Base-by-base conservation (phyloP, 2,329 filamentous ascomycete species). In the Diaporthe sp. region DNA sequence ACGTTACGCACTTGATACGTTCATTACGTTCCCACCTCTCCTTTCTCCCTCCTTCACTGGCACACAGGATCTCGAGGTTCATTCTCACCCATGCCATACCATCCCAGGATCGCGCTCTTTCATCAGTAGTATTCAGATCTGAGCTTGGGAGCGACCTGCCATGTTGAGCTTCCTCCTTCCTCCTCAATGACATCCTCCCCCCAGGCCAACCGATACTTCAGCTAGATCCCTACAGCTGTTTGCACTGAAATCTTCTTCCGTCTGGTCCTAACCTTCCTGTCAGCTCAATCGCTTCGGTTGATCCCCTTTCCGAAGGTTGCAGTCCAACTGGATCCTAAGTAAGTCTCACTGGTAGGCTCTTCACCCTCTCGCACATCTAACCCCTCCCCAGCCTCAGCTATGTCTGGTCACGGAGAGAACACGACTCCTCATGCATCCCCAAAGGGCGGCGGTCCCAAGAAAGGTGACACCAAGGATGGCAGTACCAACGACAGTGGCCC, bases 331-430 rank as follows among this genome's bases (percentile, higher is more conserved):
- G 35, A 25, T 28, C 4, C 38, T 33, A 68, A 22, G 33, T 38
- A 40, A 68, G 64, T 10, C 47, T 8, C n/a, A 8, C 9, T 19
- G 7, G 15, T 30, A 28, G 17, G 19, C 33, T 13, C n/a, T 52
- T 38, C 4, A n/a, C n/a, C 13, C 22, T 28, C 7, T 1, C 19
- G 33, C 13, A 12, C 10, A 10, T 15, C 47, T 50, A 22, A 64
- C 35, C 12, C 8, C 17, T n/a, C 33, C 35, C 45, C 45, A 72
- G 70, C 19, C 57, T 38, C 8, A 7, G 55, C 19, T 2, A 72
- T 72, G 70, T 30, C 57, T 15, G n/a, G 40, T 28, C 12, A 54
- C 57, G 33, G 52, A 25, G 50, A 33, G 33, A 54, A 64, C 45
- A 13, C 19, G 2, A 25, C 42, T 15, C 25, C 42, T 3, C 25